A percentile compares a stretch with the other conserved stretches of the same genome.
These are phyloP conservation scores for Aechmea fasciata DNA, from an alignment of 176 grass and related monocot genomes.

Conservation along the genomic window DNA sequence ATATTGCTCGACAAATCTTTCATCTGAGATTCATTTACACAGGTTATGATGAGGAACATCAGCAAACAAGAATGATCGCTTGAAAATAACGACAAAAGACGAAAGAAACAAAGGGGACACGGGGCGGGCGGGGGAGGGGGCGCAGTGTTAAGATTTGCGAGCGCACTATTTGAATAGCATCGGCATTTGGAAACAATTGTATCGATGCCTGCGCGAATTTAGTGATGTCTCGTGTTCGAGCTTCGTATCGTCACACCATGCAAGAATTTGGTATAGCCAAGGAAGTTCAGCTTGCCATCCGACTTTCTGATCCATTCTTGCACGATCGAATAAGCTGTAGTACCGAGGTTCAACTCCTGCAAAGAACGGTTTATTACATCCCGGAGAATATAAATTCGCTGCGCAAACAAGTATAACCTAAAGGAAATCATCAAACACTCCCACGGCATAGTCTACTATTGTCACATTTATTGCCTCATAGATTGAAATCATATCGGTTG, in stretches of 20 bases:
- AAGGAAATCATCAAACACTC: no score
- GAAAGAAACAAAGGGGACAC: conserved; percentile 2
- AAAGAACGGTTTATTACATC: neutral
- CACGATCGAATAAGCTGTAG: conserved; percentile 72
- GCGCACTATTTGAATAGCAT: conserved; percentile 33
- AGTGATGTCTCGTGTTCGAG: conserved; percentile 82
- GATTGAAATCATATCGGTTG: no score
- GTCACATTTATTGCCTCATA: no score
- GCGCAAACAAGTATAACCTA: neutral
- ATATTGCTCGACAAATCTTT: neutral
- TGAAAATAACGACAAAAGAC: conserved; percentile 22
- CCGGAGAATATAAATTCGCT: neutral
- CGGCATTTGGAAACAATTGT: conserved; percentile 58
- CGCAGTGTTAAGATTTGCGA: conserved; percentile 21
- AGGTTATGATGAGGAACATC: conserved; percentile 37
- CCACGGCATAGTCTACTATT: no score
- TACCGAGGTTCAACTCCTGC: conserved; percentile 75
- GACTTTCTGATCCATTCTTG: conserved; percentile 97
- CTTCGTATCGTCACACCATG: conserved; percentile 83
- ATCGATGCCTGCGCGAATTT: conserved; percentile 35
- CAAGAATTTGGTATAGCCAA: conserved; percentile 98
- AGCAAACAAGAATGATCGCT: conserved; percentile 43
- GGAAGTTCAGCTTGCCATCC: conserved; percentile 88
- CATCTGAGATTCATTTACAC: conserved; percentile 28
- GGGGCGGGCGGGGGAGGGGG: neutral